Percentiles rank a stretch among this genome's conserved stretches.
Conservation (phyloP, 2,329 filamentous ascomycete genomes). For the Xylaria sp. region DNA sequence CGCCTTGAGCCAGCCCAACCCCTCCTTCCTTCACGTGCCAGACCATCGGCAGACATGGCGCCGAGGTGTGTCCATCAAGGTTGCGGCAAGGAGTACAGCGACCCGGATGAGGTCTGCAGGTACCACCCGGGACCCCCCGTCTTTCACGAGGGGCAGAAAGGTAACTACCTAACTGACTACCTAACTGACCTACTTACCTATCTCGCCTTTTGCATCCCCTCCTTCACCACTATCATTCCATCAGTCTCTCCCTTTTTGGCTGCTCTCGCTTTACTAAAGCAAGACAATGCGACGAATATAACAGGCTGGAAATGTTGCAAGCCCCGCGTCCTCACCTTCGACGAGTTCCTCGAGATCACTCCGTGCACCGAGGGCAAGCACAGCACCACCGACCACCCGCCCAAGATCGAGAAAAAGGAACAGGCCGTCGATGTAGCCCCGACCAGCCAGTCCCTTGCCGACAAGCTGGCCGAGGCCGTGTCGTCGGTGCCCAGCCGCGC, state of each 20-base stretch:
- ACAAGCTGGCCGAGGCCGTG: constrained; percentile 57
- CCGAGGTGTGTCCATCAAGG: constrained; percentile 96
- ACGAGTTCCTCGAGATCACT: constrained; percentile 93
- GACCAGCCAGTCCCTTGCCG: constrained; percentile 56
- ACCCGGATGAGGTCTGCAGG: constrained; percentile 83
- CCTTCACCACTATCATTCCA: no score
- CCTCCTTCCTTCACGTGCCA: not conserved
- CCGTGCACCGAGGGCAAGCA: constrained; percentile 95
- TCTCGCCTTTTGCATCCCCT: not conserved
- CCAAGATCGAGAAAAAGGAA: constrained; percentile 69
- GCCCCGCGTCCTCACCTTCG: constrained; percentile 93
- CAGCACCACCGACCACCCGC: constrained; percentile 81
- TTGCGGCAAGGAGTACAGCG: constrained; percentile 88
- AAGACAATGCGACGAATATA: not conserved
- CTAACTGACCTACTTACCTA: constrained; percentile 6
- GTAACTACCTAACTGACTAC: constrained; percentile 60
- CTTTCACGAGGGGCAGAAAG: constrained; percentile 99
- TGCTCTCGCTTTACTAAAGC: no score
- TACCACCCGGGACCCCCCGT: constrained; percentile 95
- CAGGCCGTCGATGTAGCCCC: constrained; percentile 57
- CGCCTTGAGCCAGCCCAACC: not conserved
- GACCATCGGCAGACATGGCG: constrained; percentile 64
- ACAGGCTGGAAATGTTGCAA: constrained; percentile 99
- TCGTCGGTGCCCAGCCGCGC: constrained; percentile 53
- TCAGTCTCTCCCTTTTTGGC: no score